Conservation (phyloP, 345 rosid genomes). For the Erysimum cheiranthoides region DNA sequence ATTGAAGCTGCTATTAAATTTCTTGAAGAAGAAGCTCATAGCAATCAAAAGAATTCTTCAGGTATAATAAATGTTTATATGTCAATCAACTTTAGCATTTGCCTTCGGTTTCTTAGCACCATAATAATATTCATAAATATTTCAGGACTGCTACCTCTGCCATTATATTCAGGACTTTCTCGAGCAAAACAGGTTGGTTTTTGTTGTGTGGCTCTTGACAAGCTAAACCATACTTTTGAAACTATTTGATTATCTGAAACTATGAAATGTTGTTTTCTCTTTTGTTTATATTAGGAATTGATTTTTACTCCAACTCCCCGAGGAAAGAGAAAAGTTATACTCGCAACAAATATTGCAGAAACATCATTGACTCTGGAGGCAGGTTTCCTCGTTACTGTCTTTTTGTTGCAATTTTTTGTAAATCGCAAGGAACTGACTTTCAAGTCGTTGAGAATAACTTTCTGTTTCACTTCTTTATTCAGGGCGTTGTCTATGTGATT, state of each 20-base stretch:
- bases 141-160: constrained; percentile 80
- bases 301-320: constrained; percentile 88
- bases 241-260: constrained; percentile 7
- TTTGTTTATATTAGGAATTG: constrained; percentile 61
- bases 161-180: constrained; percentile 90
- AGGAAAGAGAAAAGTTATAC: constrained; percentile 91
- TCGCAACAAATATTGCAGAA: constrained; percentile 95
- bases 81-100: constrained; percentile 18
- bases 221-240: constrained; percentile 9
- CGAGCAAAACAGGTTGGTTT: constrained; percentile 73
- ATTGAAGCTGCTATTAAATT: constrained; percentile 73
- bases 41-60: constrained; percentile 62
- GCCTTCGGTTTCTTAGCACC: constrained; percentile 2
- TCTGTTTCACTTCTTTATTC: constrained; percentile 29
- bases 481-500: constrained; percentile 95
- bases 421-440: constrained; percentile 3
- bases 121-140: constrained; percentile 34
- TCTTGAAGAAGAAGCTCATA: constrained; percentile 77
- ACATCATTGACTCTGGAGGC: constrained; percentile 97
- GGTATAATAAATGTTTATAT: constrained; percentile 50
- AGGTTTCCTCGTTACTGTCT: constrained; percentile 22
- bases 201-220: not conserved
- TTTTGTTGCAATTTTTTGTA: constrained; percentile 7
- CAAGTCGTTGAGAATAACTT: constrained; percentile 11
- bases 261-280: not conserved